Conservation (phyloP, 2,329 filamentous ascomycete species). For the Pyricularia grisea region DNA sequence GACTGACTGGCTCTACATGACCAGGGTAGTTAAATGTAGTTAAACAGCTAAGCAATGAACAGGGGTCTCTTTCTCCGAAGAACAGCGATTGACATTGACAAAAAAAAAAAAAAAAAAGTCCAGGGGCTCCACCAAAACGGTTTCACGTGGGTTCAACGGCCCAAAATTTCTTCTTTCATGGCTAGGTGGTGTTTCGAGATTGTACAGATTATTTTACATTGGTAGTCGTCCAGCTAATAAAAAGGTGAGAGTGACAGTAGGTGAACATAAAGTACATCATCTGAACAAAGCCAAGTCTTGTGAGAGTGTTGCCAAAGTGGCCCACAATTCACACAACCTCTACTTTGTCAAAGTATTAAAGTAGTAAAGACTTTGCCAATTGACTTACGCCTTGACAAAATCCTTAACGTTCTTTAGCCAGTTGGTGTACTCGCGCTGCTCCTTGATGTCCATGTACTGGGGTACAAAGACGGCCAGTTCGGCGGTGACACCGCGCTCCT, state of each 20-base stretch:
- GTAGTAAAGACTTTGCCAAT: not conserved
- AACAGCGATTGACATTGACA: not conserved
- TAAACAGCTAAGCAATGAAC: not conserved
- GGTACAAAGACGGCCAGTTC: slow-evolving; percentile 83
- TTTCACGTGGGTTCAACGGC: not conserved
- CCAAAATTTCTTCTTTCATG: not conserved
- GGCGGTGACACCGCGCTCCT: slow-evolving; percentile 86
- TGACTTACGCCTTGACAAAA: slow-evolving; percentile 62
- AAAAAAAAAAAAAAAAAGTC: not conserved
- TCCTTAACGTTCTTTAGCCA: slow-evolving; percentile 85
- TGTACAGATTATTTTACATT: not conserved
- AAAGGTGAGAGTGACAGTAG: not conserved
- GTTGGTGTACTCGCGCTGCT: slow-evolving; percentile 90
- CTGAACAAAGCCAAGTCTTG: not conserved
- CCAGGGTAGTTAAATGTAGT: not conserved
- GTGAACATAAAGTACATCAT: not conserved
- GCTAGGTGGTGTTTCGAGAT: not conserved
- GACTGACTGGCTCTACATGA: not conserved
- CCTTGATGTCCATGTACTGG: slow-evolving; percentile 96
- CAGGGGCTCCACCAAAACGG: not conserved
- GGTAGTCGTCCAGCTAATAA: not conserved
- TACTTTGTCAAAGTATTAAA: not conserved
- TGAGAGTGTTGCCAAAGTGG: not conserved
- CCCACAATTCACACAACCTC: not conserved
- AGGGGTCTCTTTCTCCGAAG: not conserved